These are phyloP conservation scores for Lumnitzera littorea DNA, from an alignment of 345 rosid genomes.

Conservation along the genomic window DNA sequence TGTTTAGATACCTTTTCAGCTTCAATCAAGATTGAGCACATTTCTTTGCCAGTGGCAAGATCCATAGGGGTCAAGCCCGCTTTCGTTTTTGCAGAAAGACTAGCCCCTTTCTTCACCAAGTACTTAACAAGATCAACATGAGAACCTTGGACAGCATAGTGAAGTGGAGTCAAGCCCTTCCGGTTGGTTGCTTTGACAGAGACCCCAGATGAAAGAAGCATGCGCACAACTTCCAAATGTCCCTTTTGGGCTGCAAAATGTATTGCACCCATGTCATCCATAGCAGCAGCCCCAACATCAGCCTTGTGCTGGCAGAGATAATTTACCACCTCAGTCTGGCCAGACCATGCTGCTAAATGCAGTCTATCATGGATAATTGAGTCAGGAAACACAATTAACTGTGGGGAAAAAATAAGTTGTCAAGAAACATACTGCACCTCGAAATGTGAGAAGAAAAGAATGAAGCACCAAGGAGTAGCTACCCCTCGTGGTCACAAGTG, in stretches of 20 bases:
- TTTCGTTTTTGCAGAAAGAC: conserved; percentile 54
- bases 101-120: conserved; percentile 67
- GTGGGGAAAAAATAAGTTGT: too few relatives aligned
- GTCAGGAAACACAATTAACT: conserved; percentile 31
- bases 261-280: conserved; percentile 95
- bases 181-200: conserved; percentile 62
- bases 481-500: too few relatives aligned
- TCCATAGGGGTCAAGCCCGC: conserved; percentile 77
- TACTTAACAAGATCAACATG: conserved; percentile 67
- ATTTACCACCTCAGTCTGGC: conserved; percentile 61
- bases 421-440: too few relatives aligned
- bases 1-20: conserved; percentile 39
- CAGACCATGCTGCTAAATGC: conserved; percentile 97
- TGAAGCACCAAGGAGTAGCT: too few relatives aligned
- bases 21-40: conserved; percentile 42
- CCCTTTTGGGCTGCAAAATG: conserved; percentile 98
- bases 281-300: conserved; percentile 92
- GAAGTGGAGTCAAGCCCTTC: conserved; percentile 89
- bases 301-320: conserved; percentile 90
- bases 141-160: conserved; percentile 89
- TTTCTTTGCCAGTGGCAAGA: conserved; percentile 56
- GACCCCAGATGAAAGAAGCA: conserved; percentile 52
- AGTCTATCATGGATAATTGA: conserved; percentile 35
- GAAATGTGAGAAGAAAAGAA: too few relatives aligned
- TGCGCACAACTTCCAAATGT: conserved; percentile 65